These are phyloP conservation scores for Dioscorea cayenensis DNA, from an alignment of 116 monocot genomes.

Conservation along the genomic window DNA sequence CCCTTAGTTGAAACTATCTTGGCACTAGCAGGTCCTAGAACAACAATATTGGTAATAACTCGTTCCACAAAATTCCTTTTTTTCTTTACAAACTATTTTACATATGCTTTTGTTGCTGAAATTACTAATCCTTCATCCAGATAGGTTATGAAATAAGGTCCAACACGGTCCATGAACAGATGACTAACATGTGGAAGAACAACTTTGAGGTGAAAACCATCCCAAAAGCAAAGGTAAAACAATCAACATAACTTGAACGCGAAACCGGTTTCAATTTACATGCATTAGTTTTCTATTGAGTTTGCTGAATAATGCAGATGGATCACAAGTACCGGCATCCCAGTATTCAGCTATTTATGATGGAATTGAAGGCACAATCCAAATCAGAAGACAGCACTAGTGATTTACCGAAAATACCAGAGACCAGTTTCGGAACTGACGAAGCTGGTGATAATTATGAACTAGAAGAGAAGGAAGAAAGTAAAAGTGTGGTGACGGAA, in stretches of 20 bases:
- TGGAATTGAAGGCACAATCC: constrained; percentile 39
- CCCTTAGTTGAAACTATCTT: constrained; percentile 82
- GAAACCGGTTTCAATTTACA: background rate
- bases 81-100: background rate
- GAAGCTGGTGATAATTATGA: constrained; percentile 13
- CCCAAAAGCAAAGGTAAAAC: constrained; percentile 70
- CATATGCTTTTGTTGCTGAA: background rate
- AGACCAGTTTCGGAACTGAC: constrained; percentile 4
- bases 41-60: constrained; percentile 63
- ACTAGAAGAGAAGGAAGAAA: constrained; percentile 15
- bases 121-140: constrained; percentile 24
- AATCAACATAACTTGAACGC: background rate
- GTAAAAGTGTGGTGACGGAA: background rate
- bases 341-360: constrained; percentile 72
- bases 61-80: no score
- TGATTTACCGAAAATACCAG: background rate
- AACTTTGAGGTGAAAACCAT: constrained; percentile 74
- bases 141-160: constrained; percentile 91
- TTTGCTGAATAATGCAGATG: constrained; percentile 56
- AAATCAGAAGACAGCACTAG: constrained; percentile 4
- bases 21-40: constrained; percentile 80
- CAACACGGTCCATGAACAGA: constrained; percentile 74
- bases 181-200: constrained; percentile 74
- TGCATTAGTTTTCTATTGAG: background rate
- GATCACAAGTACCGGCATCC: constrained; percentile 76